Percentiles rank a stretch among this genome's conserved stretches.
phyloP scores from a whole-genome alignment of 805 yeast species.

The Starmerella sp. region DNA sequence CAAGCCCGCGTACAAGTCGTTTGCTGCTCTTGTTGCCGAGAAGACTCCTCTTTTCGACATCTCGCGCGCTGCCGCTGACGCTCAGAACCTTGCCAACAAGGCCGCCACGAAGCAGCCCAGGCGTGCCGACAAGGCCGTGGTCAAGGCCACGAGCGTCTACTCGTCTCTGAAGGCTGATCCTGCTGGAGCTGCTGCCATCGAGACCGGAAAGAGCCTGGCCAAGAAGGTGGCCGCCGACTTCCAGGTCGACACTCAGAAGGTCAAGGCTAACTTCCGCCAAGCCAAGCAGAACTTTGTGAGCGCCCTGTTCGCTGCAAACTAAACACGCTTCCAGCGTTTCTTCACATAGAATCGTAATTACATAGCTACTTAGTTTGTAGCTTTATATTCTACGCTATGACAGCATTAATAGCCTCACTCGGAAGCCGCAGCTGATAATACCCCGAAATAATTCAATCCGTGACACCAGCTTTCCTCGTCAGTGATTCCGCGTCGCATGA shows the following conservation, averaged over 20 bases:
- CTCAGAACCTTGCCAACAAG: slow-evolving; percentile 6
- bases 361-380: too few relatives aligned
- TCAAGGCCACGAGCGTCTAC: slow-evolving; percentile 8
- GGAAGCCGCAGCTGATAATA: too few relatives aligned
- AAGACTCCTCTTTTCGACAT: slow-evolving; percentile 17
- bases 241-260: slow-evolving; percentile 10
- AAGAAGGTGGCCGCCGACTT: slow-evolving; percentile 18
- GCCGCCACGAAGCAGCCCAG: slow-evolving; percentile 6
- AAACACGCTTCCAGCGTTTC: background rate
- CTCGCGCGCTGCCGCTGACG: slow-evolving; percentile 14
- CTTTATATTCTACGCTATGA: too few relatives aligned
- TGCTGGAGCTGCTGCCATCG: slow-evolving; percentile 17
- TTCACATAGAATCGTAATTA: background rate
- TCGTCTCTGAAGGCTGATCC: slow-evolving; percentile 12
- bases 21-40: slow-evolving; percentile 13
- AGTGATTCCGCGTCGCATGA: too few relatives aligned
- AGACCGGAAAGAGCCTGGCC: slow-evolving; percentile 13
- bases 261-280: slow-evolving; percentile 5
- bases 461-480: too few relatives aligned
- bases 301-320: background rate
- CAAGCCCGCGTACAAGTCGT: slow-evolving; percentile 17
- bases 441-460: too few relatives aligned
- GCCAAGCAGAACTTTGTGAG: slow-evolving; percentile 8
- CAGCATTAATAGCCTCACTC: too few relatives aligned
- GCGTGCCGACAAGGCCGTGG: slow-evolving; percentile 1